Evolutionary conservation across 768 basidiomycete species (phyloP).

Genomic region (Boletales sp.): DNA sequence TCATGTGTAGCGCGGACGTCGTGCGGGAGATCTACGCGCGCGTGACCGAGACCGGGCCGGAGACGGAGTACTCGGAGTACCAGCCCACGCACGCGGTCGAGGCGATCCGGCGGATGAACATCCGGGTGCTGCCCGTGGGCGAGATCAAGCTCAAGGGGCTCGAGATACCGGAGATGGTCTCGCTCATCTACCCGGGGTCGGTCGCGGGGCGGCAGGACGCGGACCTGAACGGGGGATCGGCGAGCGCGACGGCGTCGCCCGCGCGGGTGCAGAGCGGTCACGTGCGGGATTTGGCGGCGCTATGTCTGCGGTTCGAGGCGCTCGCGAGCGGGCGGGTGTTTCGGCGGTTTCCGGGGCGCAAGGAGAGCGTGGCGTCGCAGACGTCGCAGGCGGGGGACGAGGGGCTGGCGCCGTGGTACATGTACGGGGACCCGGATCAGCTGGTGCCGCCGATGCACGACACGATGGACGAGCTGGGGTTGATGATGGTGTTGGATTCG

Average conservation of each 20-base stretch:
- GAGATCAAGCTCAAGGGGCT: conserved; percentile 93
- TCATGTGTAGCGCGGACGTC: conserved; percentile 87
- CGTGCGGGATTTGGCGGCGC: conserved; percentile 65
- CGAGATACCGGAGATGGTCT: conserved; percentile 84
- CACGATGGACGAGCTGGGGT: conserved; percentile 66
- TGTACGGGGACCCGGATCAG: conserved; percentile 58
- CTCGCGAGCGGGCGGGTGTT: conserved; percentile 63
- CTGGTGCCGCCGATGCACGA: conserved; percentile 69
- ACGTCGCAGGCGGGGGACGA: conserved; percentile 16
- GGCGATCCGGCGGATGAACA: conserved; percentile 68
- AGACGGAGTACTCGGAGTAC: conserved; percentile 57
- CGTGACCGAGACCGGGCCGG: conserved; percentile 49
- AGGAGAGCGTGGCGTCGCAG: conserved; percentile 25
- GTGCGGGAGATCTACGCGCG: conserved; percentile 73
- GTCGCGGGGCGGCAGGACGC: conserved; percentile 70
- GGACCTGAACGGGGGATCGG: conserved; percentile 31
- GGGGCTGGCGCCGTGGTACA: conserved; percentile 32
- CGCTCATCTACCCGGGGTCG: conserved; percentile 75
- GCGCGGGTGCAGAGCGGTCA: conserved; percentile 72
- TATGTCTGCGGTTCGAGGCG: conserved; percentile 80
- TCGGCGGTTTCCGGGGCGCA: conserved; percentile 37
- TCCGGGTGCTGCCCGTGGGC: conserved; percentile 72
- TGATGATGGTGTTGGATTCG: conserved; percentile 74
- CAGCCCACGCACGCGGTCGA: conserved; percentile 65
- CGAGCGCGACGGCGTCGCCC: conserved; percentile 4